Evolutionary conservation across 169 alveolate genomes (phyloP).

Genomic region (Cystoisospora suis): DNA sequence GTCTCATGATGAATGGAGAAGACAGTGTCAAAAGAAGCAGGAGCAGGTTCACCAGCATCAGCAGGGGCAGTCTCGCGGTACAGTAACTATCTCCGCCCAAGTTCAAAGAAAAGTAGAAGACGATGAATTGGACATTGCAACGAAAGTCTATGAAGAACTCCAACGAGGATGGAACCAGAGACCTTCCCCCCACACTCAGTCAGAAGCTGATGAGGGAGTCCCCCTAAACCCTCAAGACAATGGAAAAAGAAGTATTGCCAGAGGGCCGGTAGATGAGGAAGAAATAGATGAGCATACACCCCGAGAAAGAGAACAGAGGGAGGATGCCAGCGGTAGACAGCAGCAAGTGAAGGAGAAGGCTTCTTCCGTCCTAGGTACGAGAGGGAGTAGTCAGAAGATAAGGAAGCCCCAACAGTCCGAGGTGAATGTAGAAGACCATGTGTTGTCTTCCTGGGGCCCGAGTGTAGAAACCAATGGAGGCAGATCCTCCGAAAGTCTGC

Average conservation of each 20-base stretch:
- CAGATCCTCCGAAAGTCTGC: too few relatives aligned
- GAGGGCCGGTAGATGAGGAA: neutral
- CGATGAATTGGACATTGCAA: slow-evolving; percentile 25
- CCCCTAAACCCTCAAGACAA: too few relatives aligned
- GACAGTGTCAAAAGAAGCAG: neutral
- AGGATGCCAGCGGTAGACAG: too few relatives aligned
- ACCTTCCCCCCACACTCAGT: too few relatives aligned
- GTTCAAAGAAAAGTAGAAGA: neutral
- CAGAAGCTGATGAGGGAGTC: too few relatives aligned
- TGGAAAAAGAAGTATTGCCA: too few relatives aligned
- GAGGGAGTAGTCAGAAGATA: neutral
- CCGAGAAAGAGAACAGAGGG: neutral
- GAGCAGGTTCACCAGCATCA: neutral
- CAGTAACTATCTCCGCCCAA: too few relatives aligned
- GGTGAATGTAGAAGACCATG: neutral
- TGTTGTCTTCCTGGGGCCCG: neutral
- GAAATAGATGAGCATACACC: neutral
- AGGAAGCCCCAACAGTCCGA: neutral
- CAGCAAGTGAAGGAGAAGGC: too few relatives aligned
- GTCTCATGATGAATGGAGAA: too few relatives aligned
- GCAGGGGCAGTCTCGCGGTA: neutral
- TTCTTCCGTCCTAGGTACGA: neutral
- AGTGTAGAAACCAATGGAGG: too few relatives aligned
- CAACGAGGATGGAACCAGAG: slow-evolving; percentile 19
- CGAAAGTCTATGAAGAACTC: neutral